Evolutionary conservation across 768 basidiomycete species (phyloP).

Genomic region (Lentinula edodes): DNA sequence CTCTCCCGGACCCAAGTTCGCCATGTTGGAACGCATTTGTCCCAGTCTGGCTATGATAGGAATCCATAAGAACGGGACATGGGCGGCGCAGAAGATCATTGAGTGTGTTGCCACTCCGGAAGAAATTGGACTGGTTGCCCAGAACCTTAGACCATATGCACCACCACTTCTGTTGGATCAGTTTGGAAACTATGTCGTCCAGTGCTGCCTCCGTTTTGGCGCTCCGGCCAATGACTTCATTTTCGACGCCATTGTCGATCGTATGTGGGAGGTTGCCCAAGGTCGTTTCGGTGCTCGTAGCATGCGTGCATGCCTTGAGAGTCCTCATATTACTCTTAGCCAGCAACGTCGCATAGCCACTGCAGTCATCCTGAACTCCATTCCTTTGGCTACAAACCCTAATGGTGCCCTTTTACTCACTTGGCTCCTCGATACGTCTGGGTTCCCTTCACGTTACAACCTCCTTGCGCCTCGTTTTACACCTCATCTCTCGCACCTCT

Average conservation of each 20-base stretch:
- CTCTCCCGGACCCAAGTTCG: conserved; percentile 67
- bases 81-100: conserved; percentile 99
- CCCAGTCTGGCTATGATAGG: conserved; percentile 97
- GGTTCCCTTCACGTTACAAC: conserved; percentile 92
- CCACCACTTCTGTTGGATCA: conserved; percentile 93
- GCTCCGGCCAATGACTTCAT: conserved; percentile 82
- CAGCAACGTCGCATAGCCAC: conserved; percentile 96
- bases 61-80: conserved; percentile 99
- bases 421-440: conserved; percentile 94
- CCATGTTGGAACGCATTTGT: conserved; percentile 90
- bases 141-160: conserved; percentile 84
- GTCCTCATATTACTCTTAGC: conserved; percentile 75
- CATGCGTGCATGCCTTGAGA: conserved; percentile 96
- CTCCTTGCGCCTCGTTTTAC: conserved; percentile 94
- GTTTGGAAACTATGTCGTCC: conserved; percentile 90
- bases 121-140: conserved; percentile 79
- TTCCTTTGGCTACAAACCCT: conserved; percentile 94
- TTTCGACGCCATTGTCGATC: conserved; percentile 96
- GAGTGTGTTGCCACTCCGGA: conserved; percentile 88
- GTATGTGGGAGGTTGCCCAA: conserved; percentile 98
- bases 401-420: conserved; percentile 94
- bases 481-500: conserved; percentile 92
- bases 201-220: conserved; percentile 89
- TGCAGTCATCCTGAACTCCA: conserved; percentile 93
- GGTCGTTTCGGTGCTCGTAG: conserved; percentile 97